Base-by-base conservation (phyloP, 768 basidiomycete species). In the Trametes punicea region DNA sequence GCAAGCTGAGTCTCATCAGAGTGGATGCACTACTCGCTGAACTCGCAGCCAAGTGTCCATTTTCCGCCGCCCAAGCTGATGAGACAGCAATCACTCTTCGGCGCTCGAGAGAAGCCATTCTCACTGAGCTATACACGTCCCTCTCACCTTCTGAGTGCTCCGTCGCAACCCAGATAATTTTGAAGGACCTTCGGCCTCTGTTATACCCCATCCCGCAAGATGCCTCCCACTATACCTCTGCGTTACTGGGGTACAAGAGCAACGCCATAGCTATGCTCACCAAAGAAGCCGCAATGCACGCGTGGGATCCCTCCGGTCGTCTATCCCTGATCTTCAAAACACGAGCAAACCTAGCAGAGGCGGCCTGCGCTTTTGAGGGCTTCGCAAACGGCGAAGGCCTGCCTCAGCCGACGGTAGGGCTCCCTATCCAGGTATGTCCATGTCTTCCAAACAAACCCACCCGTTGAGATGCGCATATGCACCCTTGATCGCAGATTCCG, bases 171-270 rank as follows among this genome's bases (percentile, higher is more conserved):
- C 94, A 98, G 65, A 86, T 96, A 60, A 88, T 98, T 56, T 79
- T 96, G 31, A 89, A 88, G 60, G 94, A 98, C 67, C 72, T 98
- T 0, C 80, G 85, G 26, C 92, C 93, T 7, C 67, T 95, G 1
- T 67, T 94, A 1, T 90, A 90, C 61, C 87, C 90, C 2, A 72
- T 87, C 0, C 77, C 78, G 13, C 75, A 68, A 71, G 31, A 30
- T 9, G 57, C 54, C 29, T 73, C 69, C 20, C 77, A 80, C 66
- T 77, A 79, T 62, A 78, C 75, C 20, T 69, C 69, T 23, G 79
- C 80, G 36, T 67, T 92, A 41, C 71, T 75, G 46, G 65, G 78
- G 51, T 83, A 79, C 71, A 84, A 90, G 62, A 73, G 78, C 45
- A 72, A 75, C 20, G 76, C 87, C 13, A 75, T 85, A 57, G 70